A percentile compares a stretch with the other conserved stretches of the same genome.
Evolutionary conservation across 768 basidiomycete species (phyloP).

Genomic region (Lenzites betulinus): DNA sequence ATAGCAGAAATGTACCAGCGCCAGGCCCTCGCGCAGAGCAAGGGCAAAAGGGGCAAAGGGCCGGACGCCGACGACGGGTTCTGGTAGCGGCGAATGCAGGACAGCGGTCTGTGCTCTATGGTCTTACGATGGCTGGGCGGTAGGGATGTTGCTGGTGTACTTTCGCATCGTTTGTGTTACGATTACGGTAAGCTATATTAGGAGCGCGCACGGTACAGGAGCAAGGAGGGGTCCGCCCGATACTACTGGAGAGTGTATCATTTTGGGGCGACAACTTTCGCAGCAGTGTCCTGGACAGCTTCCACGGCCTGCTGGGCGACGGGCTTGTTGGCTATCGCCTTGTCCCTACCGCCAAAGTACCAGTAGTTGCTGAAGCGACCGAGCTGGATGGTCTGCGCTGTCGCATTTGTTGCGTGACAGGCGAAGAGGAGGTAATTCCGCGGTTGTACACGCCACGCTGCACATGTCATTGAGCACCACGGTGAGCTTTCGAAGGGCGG

Average conservation of each 20-base stretch:
- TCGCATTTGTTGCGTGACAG: constrained; percentile 89
- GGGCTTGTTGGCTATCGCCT: constrained; percentile 40
- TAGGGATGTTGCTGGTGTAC: not conserved
- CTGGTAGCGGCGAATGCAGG: constrained; percentile 59
- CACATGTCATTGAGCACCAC: not conserved
- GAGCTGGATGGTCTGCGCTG: constrained; percentile 84
- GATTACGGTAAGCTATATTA: constrained; percentile 16
- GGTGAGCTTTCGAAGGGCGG: not conserved
- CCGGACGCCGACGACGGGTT: constrained; percentile 74
- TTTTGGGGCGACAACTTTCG: constrained; percentile 32
- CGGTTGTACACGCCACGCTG: constrained; percentile 94
- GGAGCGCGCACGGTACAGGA: constrained; percentile 2
- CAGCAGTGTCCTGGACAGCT: constrained; percentile 44
- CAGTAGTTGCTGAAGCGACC: constrained; percentile 88
- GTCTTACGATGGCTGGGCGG: not conserved
- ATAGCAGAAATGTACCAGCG: constrained; percentile 93
- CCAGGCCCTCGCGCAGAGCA: constrained; percentile 80
- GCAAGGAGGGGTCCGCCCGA: not conserved
- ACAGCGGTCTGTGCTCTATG: not conserved
- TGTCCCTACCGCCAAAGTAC: constrained; percentile 86
- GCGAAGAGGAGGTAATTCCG: constrained; percentile 95
- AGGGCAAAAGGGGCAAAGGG: constrained; percentile 67
- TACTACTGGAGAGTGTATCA: constrained; percentile 1
- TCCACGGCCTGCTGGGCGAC: constrained; percentile 48
- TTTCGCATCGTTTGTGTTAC: not conserved